These are phyloP conservation scores for Atkinsonella texensis DNA, from an alignment of 2,329 filamentous ascomycete genomes.

Conservation along the genomic window DNA sequence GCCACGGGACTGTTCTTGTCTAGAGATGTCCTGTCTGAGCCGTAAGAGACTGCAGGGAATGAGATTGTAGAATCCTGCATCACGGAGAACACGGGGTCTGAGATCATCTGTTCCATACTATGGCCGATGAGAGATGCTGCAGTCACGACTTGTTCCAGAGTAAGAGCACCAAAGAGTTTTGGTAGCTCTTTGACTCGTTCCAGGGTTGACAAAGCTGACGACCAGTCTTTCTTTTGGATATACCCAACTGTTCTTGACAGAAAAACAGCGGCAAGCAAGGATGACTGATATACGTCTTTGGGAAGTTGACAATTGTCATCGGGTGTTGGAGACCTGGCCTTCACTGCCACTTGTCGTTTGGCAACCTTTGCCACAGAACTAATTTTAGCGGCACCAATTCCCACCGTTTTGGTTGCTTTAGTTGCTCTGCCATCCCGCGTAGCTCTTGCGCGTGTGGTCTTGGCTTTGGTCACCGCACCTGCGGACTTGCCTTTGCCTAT, in stretches of 20 bases:
- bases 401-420: conserved; percentile 9
- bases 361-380: conserved; percentile 8
- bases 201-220: conserved; percentile 44
- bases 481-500: conserved; percentile 5
- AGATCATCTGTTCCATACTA: conserved; percentile 59
- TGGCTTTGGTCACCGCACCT: conserved; percentile 5
- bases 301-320: conserved; percentile 12
- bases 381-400: conserved; percentile 13
- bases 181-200: conserved; percentile 34
- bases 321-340: conserved; percentile 9
- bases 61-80: conserved; percentile 89
- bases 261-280: conserved; percentile 23
- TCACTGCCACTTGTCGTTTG: conserved; percentile 10
- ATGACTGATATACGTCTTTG: conserved; percentile 24
- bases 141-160: conserved; percentile 46
- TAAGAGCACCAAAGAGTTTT: conserved; percentile 26
- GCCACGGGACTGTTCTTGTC: conserved; percentile 25
- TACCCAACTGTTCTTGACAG: conserved; percentile 30
- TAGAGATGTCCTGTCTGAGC: conserved; percentile 26
- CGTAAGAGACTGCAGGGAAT: conserved; percentile 53
- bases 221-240: conserved; percentile 41
- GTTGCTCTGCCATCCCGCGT: not conserved
- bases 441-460: conserved; percentile 8
- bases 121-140: conserved; percentile 57
- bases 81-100: conserved; percentile 76